phyloP scores from a whole-genome alignment of 768 basidiomycete genomes.

The Psilocybe tampanensis region DNA sequence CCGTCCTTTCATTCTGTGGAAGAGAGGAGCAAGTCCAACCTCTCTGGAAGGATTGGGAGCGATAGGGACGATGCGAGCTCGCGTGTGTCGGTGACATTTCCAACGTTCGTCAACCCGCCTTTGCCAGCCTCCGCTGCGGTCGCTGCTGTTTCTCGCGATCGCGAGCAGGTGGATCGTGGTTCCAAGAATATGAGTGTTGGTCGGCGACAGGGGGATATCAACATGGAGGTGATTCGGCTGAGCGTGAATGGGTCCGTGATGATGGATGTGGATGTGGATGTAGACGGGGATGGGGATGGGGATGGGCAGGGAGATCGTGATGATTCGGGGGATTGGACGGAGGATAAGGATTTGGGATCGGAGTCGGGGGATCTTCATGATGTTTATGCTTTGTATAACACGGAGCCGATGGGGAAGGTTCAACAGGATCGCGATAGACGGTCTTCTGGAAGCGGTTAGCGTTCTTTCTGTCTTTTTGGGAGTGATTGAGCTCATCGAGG shows the following conservation, averaged over 20 bases:
- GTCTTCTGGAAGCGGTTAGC: neutral
- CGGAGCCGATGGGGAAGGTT: neutral
- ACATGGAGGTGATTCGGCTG: neutral
- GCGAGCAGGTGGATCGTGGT: neutral
- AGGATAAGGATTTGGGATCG: slow-evolving; percentile 8
- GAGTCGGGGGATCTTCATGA: slow-evolving; percentile 13
- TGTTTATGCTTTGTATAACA: slow-evolving; percentile 8
- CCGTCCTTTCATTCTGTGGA: neutral
- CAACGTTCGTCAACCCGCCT: slow-evolving; percentile 33
- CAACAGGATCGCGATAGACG: neutral
- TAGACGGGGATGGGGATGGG: too few relatives aligned
- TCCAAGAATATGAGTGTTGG: slow-evolving; percentile 4
- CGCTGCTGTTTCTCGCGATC: neutral
- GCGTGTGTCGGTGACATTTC: slow-evolving; percentile 33
- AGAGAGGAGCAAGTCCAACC: neutral
- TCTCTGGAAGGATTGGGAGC: neutral
- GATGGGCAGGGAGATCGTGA: too few relatives aligned
- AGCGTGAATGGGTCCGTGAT: slow-evolving; percentile 1
- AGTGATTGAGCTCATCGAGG: too few relatives aligned
- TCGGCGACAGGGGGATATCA: slow-evolving; percentile 6
- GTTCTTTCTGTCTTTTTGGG: neutral
- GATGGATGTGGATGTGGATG: too few relatives aligned
- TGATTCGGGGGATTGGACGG: slow-evolving; percentile 14
- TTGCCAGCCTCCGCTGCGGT: neutral
- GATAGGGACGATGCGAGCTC: slow-evolving; percentile 21